phyloP scores from a whole-genome alignment of 2,329 filamentous ascomycete species.

The Beauveria scarabaeidicola region DNA sequence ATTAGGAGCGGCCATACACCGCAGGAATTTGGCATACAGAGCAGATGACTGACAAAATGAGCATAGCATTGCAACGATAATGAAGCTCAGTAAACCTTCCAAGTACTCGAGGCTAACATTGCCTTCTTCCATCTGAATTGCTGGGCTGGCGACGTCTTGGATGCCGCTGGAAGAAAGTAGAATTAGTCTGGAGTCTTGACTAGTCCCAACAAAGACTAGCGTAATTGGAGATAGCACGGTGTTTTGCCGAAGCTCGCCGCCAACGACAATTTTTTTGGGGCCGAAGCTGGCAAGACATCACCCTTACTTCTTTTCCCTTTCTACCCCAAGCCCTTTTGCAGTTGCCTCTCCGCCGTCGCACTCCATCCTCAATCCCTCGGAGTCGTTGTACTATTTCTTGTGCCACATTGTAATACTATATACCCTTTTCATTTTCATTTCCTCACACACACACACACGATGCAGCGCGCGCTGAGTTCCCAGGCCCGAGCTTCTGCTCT shows the following conservation, averaged over 20 bases:
- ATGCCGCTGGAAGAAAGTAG: conserved; percentile 9
- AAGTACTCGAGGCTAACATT: neutral
- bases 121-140: neutral
- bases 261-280: conserved; percentile 31
- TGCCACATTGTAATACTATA: conserved; percentile 21
- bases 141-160: neutral
- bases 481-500: conserved; percentile 72
- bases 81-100: neutral
- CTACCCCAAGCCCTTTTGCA: conserved; percentile 14
- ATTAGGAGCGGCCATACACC: neutral
- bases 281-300: conserved; percentile 13
- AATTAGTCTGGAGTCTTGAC: neutral
- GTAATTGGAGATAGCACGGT: conserved; percentile 18
- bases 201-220: neutral
- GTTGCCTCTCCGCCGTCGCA: conserved; percentile 11
- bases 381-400: conserved; percentile 9
- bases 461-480: conserved; percentile 93
- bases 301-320: conserved; percentile 14
- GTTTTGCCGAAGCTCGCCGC: conserved; percentile 32
- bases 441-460: conserved; percentile 42
- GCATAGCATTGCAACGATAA: conserved; percentile 1
- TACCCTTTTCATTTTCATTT: conserved; percentile 21
- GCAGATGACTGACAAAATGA: neutral
- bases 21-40: neutral
- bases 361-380: conserved; percentile 9